These are phyloP conservation scores for Globisporangium spinosum DNA, from an alignment of 352 stramenopile genomes.

Conservation along the genomic window DNA sequence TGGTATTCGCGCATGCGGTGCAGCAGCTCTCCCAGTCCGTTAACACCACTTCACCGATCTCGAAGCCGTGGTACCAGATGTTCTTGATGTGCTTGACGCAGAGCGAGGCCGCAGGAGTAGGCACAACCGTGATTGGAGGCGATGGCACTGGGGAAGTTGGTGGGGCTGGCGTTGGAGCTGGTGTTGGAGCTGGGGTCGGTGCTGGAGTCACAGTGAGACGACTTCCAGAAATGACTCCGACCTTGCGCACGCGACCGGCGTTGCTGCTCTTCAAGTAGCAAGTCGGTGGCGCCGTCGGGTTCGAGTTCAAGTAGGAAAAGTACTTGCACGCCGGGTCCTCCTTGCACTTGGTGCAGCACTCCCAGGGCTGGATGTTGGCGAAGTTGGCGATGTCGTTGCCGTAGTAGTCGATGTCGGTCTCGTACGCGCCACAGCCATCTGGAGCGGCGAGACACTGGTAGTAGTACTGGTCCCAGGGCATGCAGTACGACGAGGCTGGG, in stretches of 20 bases:
- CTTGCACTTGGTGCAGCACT: conserved; percentile 33
- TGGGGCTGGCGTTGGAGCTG: neutral
- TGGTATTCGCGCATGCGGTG: conserved; percentile 7
- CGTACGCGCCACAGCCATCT: conserved; percentile 22
- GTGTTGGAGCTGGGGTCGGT: conserved; percentile 2
- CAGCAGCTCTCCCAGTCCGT: conserved; percentile 12
- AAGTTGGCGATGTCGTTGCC: conserved; percentile 26
- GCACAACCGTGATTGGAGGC: neutral
- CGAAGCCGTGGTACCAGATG: conserved; percentile 35
- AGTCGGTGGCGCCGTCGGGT: conserved; percentile 7
- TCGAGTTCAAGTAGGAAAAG: conserved; percentile 30
- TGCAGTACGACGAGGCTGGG: conserved; percentile 31
- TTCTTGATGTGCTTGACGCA: conserved; percentile 32
- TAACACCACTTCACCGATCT: conserved; percentile 23
- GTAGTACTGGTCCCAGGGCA: conserved; percentile 45
- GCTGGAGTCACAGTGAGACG: neutral
- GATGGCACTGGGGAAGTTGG: neutral
- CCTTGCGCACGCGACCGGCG: neutral
- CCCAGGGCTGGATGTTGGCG: conserved; percentile 25
- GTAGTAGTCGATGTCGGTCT: neutral
- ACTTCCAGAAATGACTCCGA: conserved; percentile 6
- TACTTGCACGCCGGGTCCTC: conserved; percentile 26
- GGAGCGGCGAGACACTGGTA: conserved; percentile 47
- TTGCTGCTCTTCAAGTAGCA: conserved; percentile 36
- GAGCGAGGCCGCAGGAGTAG: neutral